These are phyloP conservation scores for Tricholoma sp. DNA, from an alignment of 768 basidiomycete species.

Conservation along the genomic window DNA sequence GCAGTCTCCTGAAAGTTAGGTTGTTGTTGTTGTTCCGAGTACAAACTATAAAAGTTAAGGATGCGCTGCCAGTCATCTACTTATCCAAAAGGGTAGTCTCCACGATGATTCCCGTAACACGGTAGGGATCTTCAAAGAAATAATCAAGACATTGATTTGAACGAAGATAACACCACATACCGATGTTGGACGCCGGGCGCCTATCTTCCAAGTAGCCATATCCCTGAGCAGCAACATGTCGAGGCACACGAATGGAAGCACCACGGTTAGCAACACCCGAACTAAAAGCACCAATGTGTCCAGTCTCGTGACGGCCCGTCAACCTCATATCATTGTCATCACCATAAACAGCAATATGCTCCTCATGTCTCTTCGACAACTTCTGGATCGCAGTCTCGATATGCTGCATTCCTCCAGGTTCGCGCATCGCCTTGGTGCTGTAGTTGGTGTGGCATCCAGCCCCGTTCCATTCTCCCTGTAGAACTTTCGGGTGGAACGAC, in stretches of 20 bases:
- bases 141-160: constrained; percentile 1
- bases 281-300: constrained; percentile 85
- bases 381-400: constrained; percentile 95
- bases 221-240: constrained; percentile 88
- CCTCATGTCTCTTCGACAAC: constrained; percentile 81
- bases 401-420: constrained; percentile 85
- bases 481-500: constrained; percentile 99
- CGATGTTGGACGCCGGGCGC: constrained; percentile 97
- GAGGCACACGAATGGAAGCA: constrained; percentile 92
- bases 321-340: constrained; percentile 96
- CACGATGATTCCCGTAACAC: constrained; percentile 83
- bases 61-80: constrained; percentile 26
- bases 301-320: constrained; percentile 97
- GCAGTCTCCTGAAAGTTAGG: not conserved
- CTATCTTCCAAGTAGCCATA: constrained; percentile 96
- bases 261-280: constrained; percentile 98
- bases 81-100: constrained; percentile 79
- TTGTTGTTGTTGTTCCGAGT: not conserved
- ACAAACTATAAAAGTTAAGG: constrained; percentile 5
- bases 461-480: constrained; percentile 98
- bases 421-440: constrained; percentile 92
- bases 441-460: constrained; percentile 99
- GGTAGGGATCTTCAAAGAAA: constrained; percentile 76
- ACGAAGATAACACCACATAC: constrained; percentile 37
- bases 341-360: constrained; percentile 97